Evolutionary conservation across 23 red algal species (phyloP).

Genomic region (Gracilariopsis chorda): DNA sequence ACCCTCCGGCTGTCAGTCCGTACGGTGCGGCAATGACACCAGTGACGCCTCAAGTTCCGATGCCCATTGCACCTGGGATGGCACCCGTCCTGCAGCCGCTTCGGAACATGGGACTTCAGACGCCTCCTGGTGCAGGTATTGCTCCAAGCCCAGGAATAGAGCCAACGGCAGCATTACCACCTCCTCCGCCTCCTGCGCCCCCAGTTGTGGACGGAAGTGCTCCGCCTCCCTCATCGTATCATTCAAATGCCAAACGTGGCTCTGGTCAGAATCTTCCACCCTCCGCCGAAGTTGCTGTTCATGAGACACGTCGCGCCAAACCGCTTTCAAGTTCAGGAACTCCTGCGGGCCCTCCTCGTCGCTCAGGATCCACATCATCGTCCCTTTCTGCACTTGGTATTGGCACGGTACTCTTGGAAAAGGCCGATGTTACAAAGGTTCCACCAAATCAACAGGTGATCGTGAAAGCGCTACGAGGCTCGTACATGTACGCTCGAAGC

Average conservation of each 20-base stretch:
- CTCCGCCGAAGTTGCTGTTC: conserved; percentile 59
- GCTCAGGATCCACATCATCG: conserved; percentile 48
- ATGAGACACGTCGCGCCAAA: conserved; percentile 30
- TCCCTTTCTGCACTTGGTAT: conserved; percentile 52
- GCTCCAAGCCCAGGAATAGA: not conserved
- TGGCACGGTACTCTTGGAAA: conserved; percentile 58
- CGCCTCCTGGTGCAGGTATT: not conserved
- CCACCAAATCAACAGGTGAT: conserved; percentile 66
- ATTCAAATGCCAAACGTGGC: conserved; percentile 38
- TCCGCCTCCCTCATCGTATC: conserved; percentile 45
- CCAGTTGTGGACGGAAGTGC: conserved; percentile 7
- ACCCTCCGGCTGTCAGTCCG: not conserved
- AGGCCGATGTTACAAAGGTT: conserved; percentile 76
- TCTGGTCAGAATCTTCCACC: conserved; percentile 44
- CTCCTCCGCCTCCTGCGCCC: conserved; percentile 48
- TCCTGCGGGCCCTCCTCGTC: conserved; percentile 33
- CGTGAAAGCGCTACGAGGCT: conserved; percentile 54
- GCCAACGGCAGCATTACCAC: not conserved
- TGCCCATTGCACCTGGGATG: not conserved
- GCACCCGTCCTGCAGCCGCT: not conserved
- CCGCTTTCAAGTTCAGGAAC: conserved; percentile 48
- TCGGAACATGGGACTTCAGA: not conserved
- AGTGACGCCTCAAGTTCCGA: not conserved
- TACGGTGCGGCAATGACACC: not conserved
- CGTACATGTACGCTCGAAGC: conserved; percentile 60